Percentiles rank a stretch among this genome's conserved stretches.
Conservation (phyloP, 192 early-diverging fungal species). For the Mortierella hygrophila region DNA sequence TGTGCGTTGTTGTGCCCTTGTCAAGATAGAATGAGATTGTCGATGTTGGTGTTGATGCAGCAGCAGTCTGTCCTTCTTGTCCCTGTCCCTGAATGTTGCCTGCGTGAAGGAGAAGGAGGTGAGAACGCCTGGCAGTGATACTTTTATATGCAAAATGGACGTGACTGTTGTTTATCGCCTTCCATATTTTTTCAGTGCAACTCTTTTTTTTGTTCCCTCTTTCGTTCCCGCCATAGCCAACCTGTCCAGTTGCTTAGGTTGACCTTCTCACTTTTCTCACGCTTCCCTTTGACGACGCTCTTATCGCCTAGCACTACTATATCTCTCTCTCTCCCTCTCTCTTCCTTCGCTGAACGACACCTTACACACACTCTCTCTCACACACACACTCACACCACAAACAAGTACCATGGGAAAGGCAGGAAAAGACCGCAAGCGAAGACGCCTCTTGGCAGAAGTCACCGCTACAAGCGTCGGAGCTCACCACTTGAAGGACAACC, state of each 20-base stretch:
- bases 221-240: neutral
- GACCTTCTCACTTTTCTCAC: neutral
- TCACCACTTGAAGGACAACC: constrained; percentile 19
- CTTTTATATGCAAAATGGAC: too few species aligned
- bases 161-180: constrained; percentile 46
- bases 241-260: neutral
- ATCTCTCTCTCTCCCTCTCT: neutral
- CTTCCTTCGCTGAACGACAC: neutral
- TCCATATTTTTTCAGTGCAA: neutral
- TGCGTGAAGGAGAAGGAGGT: too few species aligned
- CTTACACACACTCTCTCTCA: neutral
- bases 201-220: neutral
- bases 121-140: too few species aligned
- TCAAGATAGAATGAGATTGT: too few species aligned
- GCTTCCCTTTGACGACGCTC: neutral
- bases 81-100: too few species aligned
- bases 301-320: neutral
- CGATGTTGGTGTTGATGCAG: too few species aligned
- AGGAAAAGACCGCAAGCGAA: constrained; percentile 68
- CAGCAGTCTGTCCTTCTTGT: too few species aligned
- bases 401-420: constrained; percentile 68
- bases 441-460: constrained; percentile 62
- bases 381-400: neutral
- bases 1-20: too few species aligned
- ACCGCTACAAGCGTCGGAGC: constrained; percentile 13